phyloP scores from a whole-genome alignment of 345 rosid genomes.

The Citrus unshiu region DNA sequence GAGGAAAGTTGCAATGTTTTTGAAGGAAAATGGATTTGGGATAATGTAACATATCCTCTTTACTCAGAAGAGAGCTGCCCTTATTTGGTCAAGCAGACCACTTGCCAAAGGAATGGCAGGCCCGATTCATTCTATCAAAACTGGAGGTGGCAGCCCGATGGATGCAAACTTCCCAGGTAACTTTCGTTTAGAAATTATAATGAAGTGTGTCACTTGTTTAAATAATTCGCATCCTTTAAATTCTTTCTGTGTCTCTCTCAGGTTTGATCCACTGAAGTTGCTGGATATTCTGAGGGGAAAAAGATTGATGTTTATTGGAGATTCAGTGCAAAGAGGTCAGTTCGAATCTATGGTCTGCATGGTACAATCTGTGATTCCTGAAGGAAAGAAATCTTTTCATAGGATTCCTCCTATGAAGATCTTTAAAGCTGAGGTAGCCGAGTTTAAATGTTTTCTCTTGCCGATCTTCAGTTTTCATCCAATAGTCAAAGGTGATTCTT shows the following conservation, averaged over 20 bases:
- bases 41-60: conserved; percentile 67
- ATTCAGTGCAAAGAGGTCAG: conserved; percentile 85
- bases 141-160: conserved; percentile 87
- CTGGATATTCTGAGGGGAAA: conserved; percentile 66
- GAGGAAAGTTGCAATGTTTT: conserved; percentile 67
- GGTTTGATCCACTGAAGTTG: conserved; percentile 76
- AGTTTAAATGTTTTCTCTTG: not conserved
- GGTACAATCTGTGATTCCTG: conserved; percentile 75
- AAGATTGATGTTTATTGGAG: conserved; percentile 89
- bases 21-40: conserved; percentile 89
- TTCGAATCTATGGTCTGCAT: conserved; percentile 91
- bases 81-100: conserved; percentile 81
- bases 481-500: not conserved
- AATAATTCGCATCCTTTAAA: not conserved
- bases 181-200: not conserved
- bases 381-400: conserved; percentile 57
- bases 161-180: conserved; percentile 75
- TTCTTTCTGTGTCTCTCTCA: conserved; percentile 27
- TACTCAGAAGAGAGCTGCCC: conserved; percentile 81
- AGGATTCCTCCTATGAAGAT: conserved; percentile 88
- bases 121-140: conserved; percentile 76
- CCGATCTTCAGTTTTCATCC: not conserved
- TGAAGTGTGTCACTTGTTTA: not conserved
- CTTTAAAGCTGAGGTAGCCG: conserved; percentile 70
- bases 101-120: conserved; percentile 74